Percentiles rank a stretch among this genome's conserved stretches.
These are phyloP conservation scores for Suillus luteus DNA, from an alignment of 768 basidiomycete genomes.

Conservation along the genomic window DNA sequence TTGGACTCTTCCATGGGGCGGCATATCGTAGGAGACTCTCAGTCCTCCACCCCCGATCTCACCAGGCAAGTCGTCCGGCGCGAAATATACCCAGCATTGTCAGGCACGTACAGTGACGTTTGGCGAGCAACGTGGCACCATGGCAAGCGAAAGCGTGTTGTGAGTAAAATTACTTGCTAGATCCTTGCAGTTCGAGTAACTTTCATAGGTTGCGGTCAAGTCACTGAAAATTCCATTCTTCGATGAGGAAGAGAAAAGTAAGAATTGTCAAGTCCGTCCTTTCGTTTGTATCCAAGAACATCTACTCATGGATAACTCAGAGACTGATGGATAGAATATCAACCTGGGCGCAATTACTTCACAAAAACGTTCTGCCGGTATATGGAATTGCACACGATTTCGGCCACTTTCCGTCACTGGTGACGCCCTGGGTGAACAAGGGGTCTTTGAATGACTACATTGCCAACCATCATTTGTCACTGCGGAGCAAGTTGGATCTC, in stretches of 20 bases:
- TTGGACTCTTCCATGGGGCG: not conserved
- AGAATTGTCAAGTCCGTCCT: not conserved
- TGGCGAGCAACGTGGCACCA: not conserved
- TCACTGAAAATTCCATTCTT: conserved; percentile 2
- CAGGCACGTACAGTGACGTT: not conserved
- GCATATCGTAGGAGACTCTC: not conserved
- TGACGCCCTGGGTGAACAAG: conserved; percentile 29
- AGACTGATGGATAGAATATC: conserved; percentile 2
- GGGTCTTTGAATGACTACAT: conserved; percentile 25
- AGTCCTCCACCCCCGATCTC: not conserved
- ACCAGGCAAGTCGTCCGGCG: not conserved
- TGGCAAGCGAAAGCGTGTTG: not conserved
- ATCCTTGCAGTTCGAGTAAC: not conserved
- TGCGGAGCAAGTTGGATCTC: conserved; percentile 17
- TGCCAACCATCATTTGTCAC: conserved; percentile 4
- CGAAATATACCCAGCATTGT: not conserved
- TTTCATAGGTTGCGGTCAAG: not conserved
- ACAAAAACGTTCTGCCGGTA: conserved; percentile 23
- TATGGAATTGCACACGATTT: conserved; percentile 23
- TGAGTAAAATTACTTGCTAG: not conserved
- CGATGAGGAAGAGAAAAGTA: not conserved
- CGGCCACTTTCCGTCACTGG: conserved; percentile 25
- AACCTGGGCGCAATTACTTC: conserved; percentile 11
- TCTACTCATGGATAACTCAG: not conserved
- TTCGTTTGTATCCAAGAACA: not conserved